Evolutionary conservation across 1,284 basidiomycete species (phyloP), one percentile per base, ranked within the genome.

Genomic region (Flammula alnicola): DNA sequence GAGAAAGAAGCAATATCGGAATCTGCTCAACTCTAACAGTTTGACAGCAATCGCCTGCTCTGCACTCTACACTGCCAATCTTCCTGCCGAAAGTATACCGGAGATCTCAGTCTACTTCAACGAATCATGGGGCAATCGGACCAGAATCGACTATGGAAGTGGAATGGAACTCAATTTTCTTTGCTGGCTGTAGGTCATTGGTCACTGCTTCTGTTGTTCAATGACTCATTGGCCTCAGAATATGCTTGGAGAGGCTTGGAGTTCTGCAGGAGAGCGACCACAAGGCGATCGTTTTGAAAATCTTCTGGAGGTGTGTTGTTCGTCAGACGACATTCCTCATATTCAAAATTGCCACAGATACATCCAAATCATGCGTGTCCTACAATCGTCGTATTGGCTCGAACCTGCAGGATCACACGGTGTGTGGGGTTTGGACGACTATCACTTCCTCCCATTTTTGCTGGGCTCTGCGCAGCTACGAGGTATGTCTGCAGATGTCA

Each of bases 81-180:
- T 95, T 1, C 80, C 86, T 0, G 45, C 63, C 2, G 82, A 80
- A 5, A 79, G 84, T 1, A 75, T 84, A 1, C 63, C 71, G 2
- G 94, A 96, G 63, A 65, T 95, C 7, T 80, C 85, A 3, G 77
- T 77, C 0, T 99, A 99, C 69, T 90, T 99, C 59, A 74, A 79
- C 37, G 91, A 97, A 64, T 72, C 86, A 17, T 99, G 95, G 95
- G 96, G 96, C 0, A 98, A 93, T 67, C 78, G 88, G 30, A 83
- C 89, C 46, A 77, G 96, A 4, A 95, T 99, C 54, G 97, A 99
- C 70, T 99, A 99, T 69, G 96, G 97, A 7, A 97, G 94, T 63
- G 96, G 96, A 2, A 98, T 98, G 95, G 97, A 99, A 68, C 79
- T 99, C 51, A 98, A 98, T 71, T 99, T 98, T 65, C 59, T 98